Conservation (phyloP, 73 alveolate genomes). For the Uronychia setigera region DNA sequence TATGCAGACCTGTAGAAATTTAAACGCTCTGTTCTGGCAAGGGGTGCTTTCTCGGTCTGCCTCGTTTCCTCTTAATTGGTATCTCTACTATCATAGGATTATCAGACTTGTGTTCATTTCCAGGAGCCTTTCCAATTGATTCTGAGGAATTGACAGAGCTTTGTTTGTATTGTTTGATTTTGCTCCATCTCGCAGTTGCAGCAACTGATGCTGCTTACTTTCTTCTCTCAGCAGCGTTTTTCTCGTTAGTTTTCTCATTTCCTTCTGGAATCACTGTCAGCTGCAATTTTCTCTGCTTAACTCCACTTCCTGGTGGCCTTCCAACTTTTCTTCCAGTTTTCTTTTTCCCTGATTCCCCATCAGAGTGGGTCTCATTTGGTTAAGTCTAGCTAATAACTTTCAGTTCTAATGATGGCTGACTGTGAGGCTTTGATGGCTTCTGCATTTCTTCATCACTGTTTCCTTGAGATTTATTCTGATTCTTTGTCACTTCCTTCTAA, state of each 20-base stretch:
- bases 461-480: background rate
- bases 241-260: background rate
- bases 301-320: background rate
- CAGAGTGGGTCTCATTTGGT: background rate
- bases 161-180: too few relatives aligned
- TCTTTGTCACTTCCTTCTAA: background rate
- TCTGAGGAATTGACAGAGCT: too few relatives aligned
- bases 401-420: too few relatives aligned
- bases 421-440: too few relatives aligned
- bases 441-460: too few relatives aligned
- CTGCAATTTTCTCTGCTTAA: background rate
- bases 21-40: too few relatives aligned
- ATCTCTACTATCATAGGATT: background rate
- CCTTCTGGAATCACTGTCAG: background rate
- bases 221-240: background rate
- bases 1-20: too few relatives aligned
- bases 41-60: constrained; percentile 26
- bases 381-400: too few relatives aligned
- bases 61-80: constrained; percentile 15
- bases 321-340: background rate
- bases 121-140: too few relatives aligned
- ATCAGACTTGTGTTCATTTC: too few relatives aligned
- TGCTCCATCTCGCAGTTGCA: background rate
- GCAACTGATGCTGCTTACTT: background rate
- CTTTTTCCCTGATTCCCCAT: background rate